Evolutionary conservation across 2,329 filamentous ascomycete genomes (phyloP).

Genomic region (Aspergillus terreus): DNA sequence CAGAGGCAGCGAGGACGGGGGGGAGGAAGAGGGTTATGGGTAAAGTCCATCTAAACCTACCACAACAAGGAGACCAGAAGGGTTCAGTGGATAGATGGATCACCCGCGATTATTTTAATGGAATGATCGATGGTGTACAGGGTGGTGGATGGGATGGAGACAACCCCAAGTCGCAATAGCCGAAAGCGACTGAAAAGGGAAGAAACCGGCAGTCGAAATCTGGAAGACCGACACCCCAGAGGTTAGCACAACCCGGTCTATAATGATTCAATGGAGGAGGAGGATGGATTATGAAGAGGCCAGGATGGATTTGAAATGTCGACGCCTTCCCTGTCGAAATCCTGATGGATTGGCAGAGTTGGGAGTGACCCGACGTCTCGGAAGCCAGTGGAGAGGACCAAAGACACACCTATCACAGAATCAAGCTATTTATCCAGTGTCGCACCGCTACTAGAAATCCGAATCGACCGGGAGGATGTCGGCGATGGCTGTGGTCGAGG

Average conservation of each 20-base stretch:
- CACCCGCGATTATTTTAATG: constrained; percentile 30
- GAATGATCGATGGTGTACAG: constrained; percentile 25
- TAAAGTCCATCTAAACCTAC: constrained; percentile 36
- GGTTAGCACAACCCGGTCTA: constrained; percentile 25
- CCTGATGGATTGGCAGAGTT: constrained; percentile 27
- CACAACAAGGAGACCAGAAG: constrained; percentile 28
- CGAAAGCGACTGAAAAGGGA: constrained; percentile 31
- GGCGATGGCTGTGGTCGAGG: constrained; percentile 21
- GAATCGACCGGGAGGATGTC: constrained; percentile 15
- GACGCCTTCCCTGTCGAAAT: constrained; percentile 20
- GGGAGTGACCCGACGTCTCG: constrained; percentile 26
- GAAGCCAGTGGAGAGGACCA: constrained; percentile 31
- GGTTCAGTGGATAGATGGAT: constrained; percentile 25
- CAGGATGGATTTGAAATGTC: constrained; percentile 16
- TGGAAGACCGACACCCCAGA: constrained; percentile 17
- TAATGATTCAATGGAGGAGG: constrained; percentile 13
- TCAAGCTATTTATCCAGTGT: constrained; percentile 24
- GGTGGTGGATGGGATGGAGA: constrained; percentile 26
- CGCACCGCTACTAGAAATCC: constrained; percentile 26
- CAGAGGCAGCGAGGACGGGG: constrained; percentile 12
- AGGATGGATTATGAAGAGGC: constrained; percentile 12
- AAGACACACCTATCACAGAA: constrained; percentile 30
- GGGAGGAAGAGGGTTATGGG: constrained; percentile 24
- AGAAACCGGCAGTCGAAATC: constrained; percentile 24
- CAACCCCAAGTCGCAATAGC: constrained; percentile 33